Evolutionary conservation across 129 eudicot genomes (phyloP).

Genomic region (Escallonia rubra): DNA sequence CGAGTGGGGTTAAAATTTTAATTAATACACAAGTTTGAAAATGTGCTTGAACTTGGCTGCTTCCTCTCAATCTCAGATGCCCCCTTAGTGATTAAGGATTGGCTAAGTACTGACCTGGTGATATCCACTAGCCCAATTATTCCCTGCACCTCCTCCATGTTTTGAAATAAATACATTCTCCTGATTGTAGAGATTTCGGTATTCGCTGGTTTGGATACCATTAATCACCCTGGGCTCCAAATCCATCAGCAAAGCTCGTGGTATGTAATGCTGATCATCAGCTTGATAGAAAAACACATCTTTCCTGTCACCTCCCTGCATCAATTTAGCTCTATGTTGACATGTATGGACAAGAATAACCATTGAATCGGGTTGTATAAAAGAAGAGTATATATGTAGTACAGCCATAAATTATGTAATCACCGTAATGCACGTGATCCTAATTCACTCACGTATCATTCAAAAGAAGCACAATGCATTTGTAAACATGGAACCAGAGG

Average conservation of each 20-base stretch:
- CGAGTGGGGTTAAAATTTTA: too few species aligned
- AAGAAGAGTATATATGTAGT: too few species aligned
- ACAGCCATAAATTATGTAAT: too few species aligned
- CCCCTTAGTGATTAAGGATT: too few species aligned
- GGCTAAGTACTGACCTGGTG: slow-evolving; percentile 57
- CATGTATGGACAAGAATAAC: neutral
- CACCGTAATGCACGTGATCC: too few species aligned
- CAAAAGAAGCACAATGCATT: too few species aligned
- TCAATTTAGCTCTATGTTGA: slow-evolving; percentile 1
- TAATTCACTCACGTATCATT: too few species aligned
- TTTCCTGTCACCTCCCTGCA: slow-evolving; percentile 97
- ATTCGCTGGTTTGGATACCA: slow-evolving; percentile 95
- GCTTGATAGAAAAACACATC: slow-evolving; percentile 99
- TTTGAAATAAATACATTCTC: slow-evolving; percentile 82
- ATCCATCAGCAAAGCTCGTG: slow-evolving; percentile 95
- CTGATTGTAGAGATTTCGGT: slow-evolving; percentile 85
- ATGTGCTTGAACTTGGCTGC: too few species aligned
- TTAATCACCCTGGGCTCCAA: slow-evolving; percentile 99
- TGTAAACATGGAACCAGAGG: too few species aligned
- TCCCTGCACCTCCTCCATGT: slow-evolving; percentile 99
- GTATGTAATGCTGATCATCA: slow-evolving; percentile 98
- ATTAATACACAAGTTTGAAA: too few species aligned
- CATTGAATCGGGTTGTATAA: neutral
- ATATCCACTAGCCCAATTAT: slow-evolving; percentile 99
- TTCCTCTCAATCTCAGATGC: too few species aligned